Conservation (phyloP, 1,139 yeast species). For the Ogataea hybrid region DNA sequence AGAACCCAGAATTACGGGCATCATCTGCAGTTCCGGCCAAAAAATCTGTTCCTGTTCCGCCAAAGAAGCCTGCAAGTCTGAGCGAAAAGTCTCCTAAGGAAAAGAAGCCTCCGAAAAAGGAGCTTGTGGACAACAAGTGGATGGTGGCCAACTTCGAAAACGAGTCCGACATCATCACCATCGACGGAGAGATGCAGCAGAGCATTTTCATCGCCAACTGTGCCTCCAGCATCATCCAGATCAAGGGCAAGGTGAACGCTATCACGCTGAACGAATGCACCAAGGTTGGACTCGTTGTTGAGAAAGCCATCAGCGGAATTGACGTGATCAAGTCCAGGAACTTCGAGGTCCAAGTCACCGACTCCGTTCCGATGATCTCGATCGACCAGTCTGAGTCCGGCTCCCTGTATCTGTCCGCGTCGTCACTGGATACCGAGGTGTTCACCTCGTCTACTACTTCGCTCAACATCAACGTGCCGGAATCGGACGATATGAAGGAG, state of each 20-base stretch:
- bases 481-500: slow-evolving; percentile 64
- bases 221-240: slow-evolving; percentile 66
- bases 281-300: slow-evolving; percentile 75
- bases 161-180: slow-evolving; percentile 50
- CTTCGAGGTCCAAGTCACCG: slow-evolving; percentile 84
- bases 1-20: slow-evolving; percentile 78
- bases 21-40: slow-evolving; percentile 41
- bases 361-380: slow-evolving; percentile 75
- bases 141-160: slow-evolving; percentile 75
- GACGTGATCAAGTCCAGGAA: slow-evolving; percentile 81
- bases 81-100: slow-evolving; percentile 37
- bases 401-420: slow-evolving; percentile 70
- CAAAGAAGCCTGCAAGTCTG: slow-evolving; percentile 72
- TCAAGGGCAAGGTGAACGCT: slow-evolving; percentile 91
- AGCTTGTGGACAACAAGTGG: slow-evolving; percentile 88
- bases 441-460: slow-evolving; percentile 85
- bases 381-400: slow-evolving; percentile 91
- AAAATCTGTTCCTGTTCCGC: slow-evolving; percentile 47
- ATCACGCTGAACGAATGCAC: slow-evolving; percentile 74
- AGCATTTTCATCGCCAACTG: slow-evolving; percentile 88
- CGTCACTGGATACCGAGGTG: slow-evolving; percentile 67
- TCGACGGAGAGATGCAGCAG: slow-evolving; percentile 84
- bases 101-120: slow-evolving; percentile 71
- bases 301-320: slow-evolving; percentile 81
- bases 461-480: slow-evolving; percentile 79